Evolutionary conservation across 108 stramenopile genomes (phyloP).

Genomic region (Nitzschia sp.): DNA sequence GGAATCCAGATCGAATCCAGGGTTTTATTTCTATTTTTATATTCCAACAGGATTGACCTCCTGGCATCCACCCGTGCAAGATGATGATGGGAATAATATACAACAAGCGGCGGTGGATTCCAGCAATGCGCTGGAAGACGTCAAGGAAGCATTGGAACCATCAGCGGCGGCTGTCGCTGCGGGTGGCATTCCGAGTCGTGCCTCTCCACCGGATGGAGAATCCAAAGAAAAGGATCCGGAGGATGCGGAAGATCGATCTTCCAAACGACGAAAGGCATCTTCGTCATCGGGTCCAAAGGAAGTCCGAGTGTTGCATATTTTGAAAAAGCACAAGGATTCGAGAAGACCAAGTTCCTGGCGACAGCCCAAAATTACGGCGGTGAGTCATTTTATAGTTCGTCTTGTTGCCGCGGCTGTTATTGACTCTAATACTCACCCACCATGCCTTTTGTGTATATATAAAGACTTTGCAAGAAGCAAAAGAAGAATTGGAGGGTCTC

Average conservation of each 20-base stretch:
- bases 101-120: constrained; percentile 1
- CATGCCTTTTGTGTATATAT: too few species aligned
- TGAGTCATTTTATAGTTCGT: not conserved
- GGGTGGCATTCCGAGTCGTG: not conserved
- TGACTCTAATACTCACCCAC: too few species aligned
- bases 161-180: not conserved
- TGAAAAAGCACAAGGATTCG: constrained; percentile 82
- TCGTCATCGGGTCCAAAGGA: constrained; percentile 50
- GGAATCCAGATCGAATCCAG: constrained; percentile 48
- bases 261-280: constrained; percentile 31
- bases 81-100: not conserved
- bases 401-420: not conserved
- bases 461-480: constrained; percentile 73
- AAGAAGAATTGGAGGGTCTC: constrained; percentile 60
- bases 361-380: constrained; percentile 61
- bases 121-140: not conserved
- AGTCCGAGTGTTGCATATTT: constrained; percentile 84
- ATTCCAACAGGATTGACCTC: constrained; percentile 70
- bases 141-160: constrained; percentile 6
- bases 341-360: constrained; percentile 80
- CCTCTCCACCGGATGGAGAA: not conserved
- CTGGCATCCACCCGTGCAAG: constrained; percentile 57
- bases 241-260: constrained; percentile 3
- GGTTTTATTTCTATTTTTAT: constrained; percentile 76
- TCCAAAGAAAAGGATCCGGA: not conserved